Conservation (phyloP, 495 filamentous ascomycete species). For the Penicillium cinerascens region DNA sequence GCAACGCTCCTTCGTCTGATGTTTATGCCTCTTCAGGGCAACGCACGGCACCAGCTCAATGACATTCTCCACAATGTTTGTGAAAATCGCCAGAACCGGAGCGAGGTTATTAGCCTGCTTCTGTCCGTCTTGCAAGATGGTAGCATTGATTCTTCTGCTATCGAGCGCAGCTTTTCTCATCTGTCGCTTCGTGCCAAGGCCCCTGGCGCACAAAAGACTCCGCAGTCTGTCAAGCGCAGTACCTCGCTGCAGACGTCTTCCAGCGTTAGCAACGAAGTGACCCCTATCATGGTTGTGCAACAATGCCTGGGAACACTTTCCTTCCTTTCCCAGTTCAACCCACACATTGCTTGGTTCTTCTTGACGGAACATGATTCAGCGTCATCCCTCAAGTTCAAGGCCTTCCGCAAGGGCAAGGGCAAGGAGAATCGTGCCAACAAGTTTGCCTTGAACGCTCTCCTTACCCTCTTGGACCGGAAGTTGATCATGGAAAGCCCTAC, state of each 20-base stretch:
- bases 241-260: constrained; percentile 53
- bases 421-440: constrained; percentile 79
- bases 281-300: constrained; percentile 90
- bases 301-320: constrained; percentile 84
- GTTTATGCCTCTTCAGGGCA: constrained; percentile 90
- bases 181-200: constrained; percentile 89
- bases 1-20: constrained; percentile 92
- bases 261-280: constrained; percentile 67
- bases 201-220: constrained; percentile 70
- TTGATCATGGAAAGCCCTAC: constrained; percentile 91
- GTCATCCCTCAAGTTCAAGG: constrained; percentile 67
- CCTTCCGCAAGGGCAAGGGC: constrained; percentile 80
- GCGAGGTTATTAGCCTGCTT: constrained; percentile 90
- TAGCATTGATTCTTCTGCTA: constrained; percentile 84
- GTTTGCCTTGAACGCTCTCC: constrained; percentile 86
- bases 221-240: constrained; percentile 69
- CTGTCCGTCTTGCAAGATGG: constrained; percentile 97
- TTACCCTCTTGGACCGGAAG: constrained; percentile 82
- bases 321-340: constrained; percentile 76
- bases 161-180: constrained; percentile 92
- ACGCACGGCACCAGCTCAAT: constrained; percentile 73
- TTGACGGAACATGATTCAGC: constrained; percentile 86
- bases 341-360: constrained; percentile 87
- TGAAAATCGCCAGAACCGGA: constrained; percentile 88
- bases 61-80: constrained; percentile 84